Evolutionary conservation across 2,329 filamentous ascomycete species (phyloP).

Genomic region (Alternaria alternata): DNA sequence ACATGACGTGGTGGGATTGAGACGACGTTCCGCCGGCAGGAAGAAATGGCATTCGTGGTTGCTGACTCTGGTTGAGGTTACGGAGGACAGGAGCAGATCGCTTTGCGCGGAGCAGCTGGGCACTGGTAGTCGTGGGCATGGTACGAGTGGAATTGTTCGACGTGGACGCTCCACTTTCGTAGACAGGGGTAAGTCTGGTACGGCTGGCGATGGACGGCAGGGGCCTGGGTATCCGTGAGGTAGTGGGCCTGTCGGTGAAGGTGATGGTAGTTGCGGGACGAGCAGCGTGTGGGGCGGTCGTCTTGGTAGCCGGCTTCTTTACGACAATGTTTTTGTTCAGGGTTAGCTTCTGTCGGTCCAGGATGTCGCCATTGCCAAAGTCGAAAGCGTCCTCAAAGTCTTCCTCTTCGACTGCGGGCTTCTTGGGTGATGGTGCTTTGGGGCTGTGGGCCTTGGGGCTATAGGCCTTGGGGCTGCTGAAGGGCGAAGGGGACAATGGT

Average conservation of each 20-base stretch:
- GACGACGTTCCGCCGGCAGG: constrained; percentile 76
- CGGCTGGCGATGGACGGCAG: constrained; percentile 60
- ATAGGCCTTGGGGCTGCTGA: constrained; percentile 24
- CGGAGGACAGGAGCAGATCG: constrained; percentile 68
- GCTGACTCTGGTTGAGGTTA: constrained; percentile 55
- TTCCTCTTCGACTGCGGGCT: constrained; percentile 58
- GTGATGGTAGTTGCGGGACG: constrained; percentile 83
- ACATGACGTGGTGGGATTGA: constrained; percentile 79
- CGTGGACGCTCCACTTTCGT: constrained; percentile 80
- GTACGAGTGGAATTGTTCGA: constrained; percentile 64
- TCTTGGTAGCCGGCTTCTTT: constrained; percentile 67
- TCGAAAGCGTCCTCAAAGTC: constrained; percentile 90
- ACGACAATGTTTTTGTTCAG: constrained; percentile 92
- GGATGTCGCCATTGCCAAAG: constrained; percentile 81
- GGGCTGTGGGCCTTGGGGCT: constrained; percentile 29
- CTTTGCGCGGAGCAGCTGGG: constrained; percentile 66
- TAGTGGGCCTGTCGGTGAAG: constrained; percentile 77
- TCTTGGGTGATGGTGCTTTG: constrained; percentile 27
- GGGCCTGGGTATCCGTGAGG: constrained; percentile 82
- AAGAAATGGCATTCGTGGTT: constrained; percentile 78
- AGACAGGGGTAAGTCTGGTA: constrained; percentile 84
- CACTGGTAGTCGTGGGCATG: constrained; percentile 62
- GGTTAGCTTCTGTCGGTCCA: constrained; percentile 81
- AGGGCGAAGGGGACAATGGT: constrained; percentile 25
- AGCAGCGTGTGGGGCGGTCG: constrained; percentile 73